These are phyloP conservation scores for Monotropa hypopitys DNA, from an alignment of 179 eudicot genomes.

Conservation along the genomic window DNA sequence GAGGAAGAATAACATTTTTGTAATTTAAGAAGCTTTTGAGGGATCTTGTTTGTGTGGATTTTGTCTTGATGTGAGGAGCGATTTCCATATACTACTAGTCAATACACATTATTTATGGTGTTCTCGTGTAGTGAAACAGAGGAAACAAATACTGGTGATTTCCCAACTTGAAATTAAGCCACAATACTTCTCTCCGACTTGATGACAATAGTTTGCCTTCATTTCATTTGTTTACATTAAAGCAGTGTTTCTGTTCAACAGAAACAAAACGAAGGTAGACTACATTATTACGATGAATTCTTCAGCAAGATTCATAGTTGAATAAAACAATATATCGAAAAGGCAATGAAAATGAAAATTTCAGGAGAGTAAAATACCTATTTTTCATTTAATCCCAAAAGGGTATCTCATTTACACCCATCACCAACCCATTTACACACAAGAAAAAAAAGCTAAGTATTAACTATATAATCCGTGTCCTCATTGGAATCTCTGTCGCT, in stretches of 20 bases:
- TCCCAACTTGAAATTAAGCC: neutral
- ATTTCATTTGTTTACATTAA: neutral
- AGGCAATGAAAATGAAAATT: neutral
- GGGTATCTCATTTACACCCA: conserved; percentile 11
- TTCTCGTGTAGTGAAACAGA: too few species aligned
- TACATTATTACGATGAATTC: neutral
- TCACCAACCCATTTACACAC: conserved; percentile 8
- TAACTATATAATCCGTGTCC: neutral
- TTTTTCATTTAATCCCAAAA: conserved; percentile 3
- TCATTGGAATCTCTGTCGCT: conserved; percentile 31
- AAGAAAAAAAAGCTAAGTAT: neutral
- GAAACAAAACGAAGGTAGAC: neutral
- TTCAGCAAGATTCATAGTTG: neutral
- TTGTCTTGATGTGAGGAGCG: too few species aligned
- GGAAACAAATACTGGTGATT: too few species aligned
- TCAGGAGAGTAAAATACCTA: neutral
- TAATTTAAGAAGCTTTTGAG: too few species aligned
- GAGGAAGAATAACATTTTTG: too few species aligned
- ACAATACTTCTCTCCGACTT: neutral
- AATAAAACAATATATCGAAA: neutral
- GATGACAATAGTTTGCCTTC: neutral
- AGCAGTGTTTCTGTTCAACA: neutral
- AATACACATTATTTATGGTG: too few species aligned
- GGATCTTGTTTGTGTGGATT: too few species aligned
- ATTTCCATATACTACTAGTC: too few species aligned